Base-by-base conservation (phyloP, 805 yeast genomes). In the Ogataea salicorniae region DNA sequence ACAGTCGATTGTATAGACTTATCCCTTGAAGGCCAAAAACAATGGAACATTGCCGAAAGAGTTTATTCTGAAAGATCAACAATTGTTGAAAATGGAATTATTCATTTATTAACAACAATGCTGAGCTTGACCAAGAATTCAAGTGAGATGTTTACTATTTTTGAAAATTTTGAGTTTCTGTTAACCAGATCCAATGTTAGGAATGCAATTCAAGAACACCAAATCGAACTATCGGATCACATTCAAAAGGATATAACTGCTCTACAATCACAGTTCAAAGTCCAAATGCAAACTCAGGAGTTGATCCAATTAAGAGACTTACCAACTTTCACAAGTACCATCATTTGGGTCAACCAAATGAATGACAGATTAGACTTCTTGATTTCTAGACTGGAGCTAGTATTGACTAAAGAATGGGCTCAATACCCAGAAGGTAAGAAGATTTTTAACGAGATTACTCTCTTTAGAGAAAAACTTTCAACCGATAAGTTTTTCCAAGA, bases 361-460 rank as follows among this genome's bases (percentile, higher is more conserved):
- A 72, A 70, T 34, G 52, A 62, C 23, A 76, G 76, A 42, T 57
- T 82, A 3, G 62, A 65, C 4, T 61, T 64, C 22, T 59, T 81
- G n/a, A 56, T 71, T 33, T 54, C 60, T 4, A 69, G 79, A 31
- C 63, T 83, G 7, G 79, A 76, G 39, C 61, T 71, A 13, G 71
- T 83, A 4, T 64, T 84, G 7, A 87, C 90, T 0, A 58, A 70
- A 16, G 79, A 80, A 7, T 84, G 91, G 91, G 66, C 62, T 18
- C 65, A 71, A 9, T 80, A 78, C 48, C 76, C 83, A 2, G 89
- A 83, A 45, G 97, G 96, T 0, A 75, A 73, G 45, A 77, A 75
- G 50, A 75, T 92, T 1, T 68, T 75, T 11, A 61, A 69, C 1
- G 87, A 80, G 49, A 71, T 79, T 22, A 54, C 61, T 2, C 62